Percentiles rank a stretch among this genome's conserved stretches.
Evolutionary conservation across 495 filamentous ascomycete species (phyloP).

Genomic region (Xylaria castorea): DNA sequence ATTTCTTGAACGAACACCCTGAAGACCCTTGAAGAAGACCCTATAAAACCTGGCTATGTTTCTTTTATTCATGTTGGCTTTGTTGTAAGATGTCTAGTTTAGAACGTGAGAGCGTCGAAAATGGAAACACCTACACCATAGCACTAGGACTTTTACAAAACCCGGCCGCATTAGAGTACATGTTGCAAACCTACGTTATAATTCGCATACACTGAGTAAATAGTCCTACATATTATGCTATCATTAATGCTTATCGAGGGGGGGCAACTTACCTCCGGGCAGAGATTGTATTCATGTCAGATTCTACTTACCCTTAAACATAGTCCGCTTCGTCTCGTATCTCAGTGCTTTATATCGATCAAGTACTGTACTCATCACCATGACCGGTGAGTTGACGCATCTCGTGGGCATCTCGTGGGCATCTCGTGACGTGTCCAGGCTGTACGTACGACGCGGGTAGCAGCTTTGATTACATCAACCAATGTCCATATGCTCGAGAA

Average conservation of each 20-base stretch:
- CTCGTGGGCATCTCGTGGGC: background rate
- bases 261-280: background rate
- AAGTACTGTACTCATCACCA: background rate
- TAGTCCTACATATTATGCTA: background rate
- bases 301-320: background rate
- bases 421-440: slow-evolving; percentile 16
- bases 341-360: background rate
- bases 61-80: background rate
- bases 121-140: background rate
- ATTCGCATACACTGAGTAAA: background rate
- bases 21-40: background rate
- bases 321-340: background rate
- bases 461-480: background rate
- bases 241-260: background rate
- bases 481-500: background rate
- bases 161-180: background rate
- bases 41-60: background rate
- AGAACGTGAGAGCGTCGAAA: background rate
- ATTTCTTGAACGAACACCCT: background rate
- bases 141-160: background rate
- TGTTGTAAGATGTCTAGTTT: background rate
- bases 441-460: slow-evolving; percentile 13
- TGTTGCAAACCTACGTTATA: background rate
- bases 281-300: background rate
- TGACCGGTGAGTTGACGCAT: slow-evolving; percentile 1